Percentiles rank a stretch among this genome's conserved stretches.
phyloP scores from a whole-genome alignment of 495 filamentous ascomycete species.

The Penicillium turbatum region DNA sequence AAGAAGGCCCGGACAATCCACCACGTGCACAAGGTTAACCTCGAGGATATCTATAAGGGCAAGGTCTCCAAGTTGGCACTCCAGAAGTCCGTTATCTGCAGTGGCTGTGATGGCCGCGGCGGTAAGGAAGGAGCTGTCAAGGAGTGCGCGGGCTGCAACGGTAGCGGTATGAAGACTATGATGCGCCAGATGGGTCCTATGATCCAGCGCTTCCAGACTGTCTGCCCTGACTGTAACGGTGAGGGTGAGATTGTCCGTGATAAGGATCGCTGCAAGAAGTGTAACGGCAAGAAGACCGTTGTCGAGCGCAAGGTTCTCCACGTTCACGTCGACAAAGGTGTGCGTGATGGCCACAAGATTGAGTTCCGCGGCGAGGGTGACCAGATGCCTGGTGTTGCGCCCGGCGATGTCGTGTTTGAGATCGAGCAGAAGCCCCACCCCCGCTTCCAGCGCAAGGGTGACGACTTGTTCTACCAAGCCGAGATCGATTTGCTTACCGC shows the following conservation, averaged over 20 bases:
- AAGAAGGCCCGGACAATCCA: constrained; percentile 95
- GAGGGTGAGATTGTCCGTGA: constrained; percentile 96
- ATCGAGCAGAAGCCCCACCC: constrained; percentile 97
- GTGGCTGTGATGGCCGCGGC: constrained; percentile 90
- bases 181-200: constrained; percentile 99
- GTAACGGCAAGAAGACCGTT: constrained; percentile 93
- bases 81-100: constrained; percentile 95
- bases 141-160: constrained; percentile 85
- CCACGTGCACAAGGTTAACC: constrained; percentile 94
- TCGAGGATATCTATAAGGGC: constrained; percentile 97
- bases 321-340: constrained; percentile 94
- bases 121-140: constrained; percentile 96
- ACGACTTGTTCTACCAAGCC: constrained; percentile 92
- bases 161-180: constrained; percentile 98
- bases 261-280: constrained; percentile 92
- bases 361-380: constrained; percentile 96
- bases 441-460: constrained; percentile 91
- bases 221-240: constrained; percentile 95
- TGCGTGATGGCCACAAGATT: constrained; percentile 89
- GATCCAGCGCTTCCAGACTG: constrained; percentile 99
- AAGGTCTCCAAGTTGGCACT: constrained; percentile 97
- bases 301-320: constrained; percentile 97
- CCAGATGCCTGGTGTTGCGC: constrained; percentile 85
- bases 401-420: constrained; percentile 94
- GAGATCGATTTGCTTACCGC: constrained; percentile 97